Evolutionary conservation across 2,329 filamentous ascomycete genomes (phyloP).

Genomic region (Claviceps quebecensis): DNA sequence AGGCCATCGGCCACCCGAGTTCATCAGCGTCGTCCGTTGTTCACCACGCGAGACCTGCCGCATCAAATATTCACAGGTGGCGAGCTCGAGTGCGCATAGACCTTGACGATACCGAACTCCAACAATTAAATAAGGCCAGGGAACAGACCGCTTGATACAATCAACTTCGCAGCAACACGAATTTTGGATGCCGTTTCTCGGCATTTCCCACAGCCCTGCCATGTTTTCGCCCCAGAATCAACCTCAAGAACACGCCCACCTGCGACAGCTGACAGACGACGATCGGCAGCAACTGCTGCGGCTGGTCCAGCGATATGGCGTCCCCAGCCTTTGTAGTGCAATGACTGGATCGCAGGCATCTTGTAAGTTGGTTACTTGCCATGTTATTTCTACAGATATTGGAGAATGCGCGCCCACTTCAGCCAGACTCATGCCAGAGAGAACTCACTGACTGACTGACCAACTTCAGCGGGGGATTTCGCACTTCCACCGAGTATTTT

Average conservation of each 20-base stretch:
- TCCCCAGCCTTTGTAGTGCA: constrained; percentile 23
- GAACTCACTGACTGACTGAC: background rate
- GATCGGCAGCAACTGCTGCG: constrained; percentile 24
- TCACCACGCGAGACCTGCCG: background rate
- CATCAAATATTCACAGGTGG: background rate
- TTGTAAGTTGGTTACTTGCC: constrained; percentile 16
- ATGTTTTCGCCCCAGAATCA: constrained; percentile 21
- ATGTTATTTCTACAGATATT: background rate
- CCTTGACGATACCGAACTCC: background rate
- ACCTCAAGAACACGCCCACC: constrained; percentile 19
- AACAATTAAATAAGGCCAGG: background rate
- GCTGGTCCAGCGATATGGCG: constrained; percentile 24
- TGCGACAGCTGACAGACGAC: constrained; percentile 23
- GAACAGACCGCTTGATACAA: background rate
- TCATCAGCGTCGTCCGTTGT: background rate
- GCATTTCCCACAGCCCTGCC: background rate
- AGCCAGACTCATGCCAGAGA: background rate
- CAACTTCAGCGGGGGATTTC: constrained; percentile 22
- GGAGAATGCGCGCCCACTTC: background rate
- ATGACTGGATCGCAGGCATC: constrained; percentile 21
- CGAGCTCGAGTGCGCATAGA: background rate
- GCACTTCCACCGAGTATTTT: constrained; percentile 26
- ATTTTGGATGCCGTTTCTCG: background rate
- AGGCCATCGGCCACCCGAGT: background rate
- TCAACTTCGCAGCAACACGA: background rate